Base-by-base conservation (phyloP, 2,329 filamentous ascomycete genomes). In the Phialophora macrospora region DNA sequence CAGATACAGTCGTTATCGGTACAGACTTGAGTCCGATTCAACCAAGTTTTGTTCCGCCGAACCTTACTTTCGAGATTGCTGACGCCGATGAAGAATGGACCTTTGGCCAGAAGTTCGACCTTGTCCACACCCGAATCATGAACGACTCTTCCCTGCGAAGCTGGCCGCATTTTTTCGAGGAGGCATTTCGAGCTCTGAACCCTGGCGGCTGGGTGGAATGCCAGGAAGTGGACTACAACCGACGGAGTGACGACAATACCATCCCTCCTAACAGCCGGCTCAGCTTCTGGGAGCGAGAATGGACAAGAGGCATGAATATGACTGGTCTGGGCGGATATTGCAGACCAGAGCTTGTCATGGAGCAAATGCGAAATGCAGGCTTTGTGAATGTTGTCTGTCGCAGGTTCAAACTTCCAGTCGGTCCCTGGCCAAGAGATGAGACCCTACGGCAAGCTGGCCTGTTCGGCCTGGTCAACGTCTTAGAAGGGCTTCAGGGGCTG, bases 31-130 rank as follows among this genome's bases (percentile, higher is more conserved):
- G 65, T 30, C 66, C 72, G 0, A 75, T 73, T 30, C 72, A 74
- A 44, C 72, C 71, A 7, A 34, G 30, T 32, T 72, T 84, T 57
- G 74, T 87, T 8, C 84, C 84, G 4, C 81, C 84, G 4, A 87
- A 87, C 66, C 78, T 85, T 24, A 78, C 78, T 26, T 87, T 86
- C 68, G 76, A 85, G 72, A 79, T 87, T 9, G 85, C 87, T 63
- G 85, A 87, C 66, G 79, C 83, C 24, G 85, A 87, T 73, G 81
- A 80, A 64, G 78, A 80, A 1, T 88, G 85, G 85, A 72, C 85
- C 20, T 81, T 85, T 65, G 70, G 74, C 3, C 81, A 85, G 63
- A 59, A 44, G 22, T 88, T 87, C 60, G 85, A 88, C 73, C 87
- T 86, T 64, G 81, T 88, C 44, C 86, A 88, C 72, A 81, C 82